A percentile compares a stretch with the other conserved stretches of the same genome.
Evolutionary conservation across 768 basidiomycete genomes (phyloP).

Genomic region (Boletus coccyginus): DNA sequence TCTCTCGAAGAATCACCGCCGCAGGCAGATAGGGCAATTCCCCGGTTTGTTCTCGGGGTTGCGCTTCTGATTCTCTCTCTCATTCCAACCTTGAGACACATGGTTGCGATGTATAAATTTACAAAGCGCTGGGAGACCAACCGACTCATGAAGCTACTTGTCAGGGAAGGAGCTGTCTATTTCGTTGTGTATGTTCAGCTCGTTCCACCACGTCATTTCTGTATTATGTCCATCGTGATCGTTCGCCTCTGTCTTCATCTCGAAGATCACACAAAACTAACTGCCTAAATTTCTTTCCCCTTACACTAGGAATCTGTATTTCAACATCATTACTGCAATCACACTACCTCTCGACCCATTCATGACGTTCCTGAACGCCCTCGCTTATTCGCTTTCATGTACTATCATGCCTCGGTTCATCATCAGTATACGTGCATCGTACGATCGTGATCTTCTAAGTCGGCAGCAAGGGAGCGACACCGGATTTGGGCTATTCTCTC

Average conservation of each 20-base stretch:
- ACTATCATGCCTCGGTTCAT: slow-evolving; percentile 12
- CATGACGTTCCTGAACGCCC: not conserved
- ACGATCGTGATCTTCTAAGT: not conserved
- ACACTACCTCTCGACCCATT: not conserved
- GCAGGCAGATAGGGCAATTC: not conserved
- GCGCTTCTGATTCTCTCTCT: not conserved
- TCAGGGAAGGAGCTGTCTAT: slow-evolving; percentile 7
- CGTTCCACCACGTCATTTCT: not conserved
- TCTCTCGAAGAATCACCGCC: not conserved
- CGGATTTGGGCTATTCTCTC: slow-evolving; percentile 2
- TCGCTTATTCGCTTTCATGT: not conserved
- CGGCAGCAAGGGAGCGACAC: slow-evolving; percentile 2
- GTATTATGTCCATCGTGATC: too few species aligned
- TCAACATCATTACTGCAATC: not conserved
- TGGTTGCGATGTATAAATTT: not conserved
- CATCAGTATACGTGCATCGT: slow-evolving; percentile 6
- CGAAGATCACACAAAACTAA: not conserved
- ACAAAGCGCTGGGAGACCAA: slow-evolving; percentile 6
- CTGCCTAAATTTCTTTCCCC: too few species aligned
- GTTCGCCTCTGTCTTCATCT: not conserved
- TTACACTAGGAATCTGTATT: not conserved
- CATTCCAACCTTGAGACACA: not conserved
- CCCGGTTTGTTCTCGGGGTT: slow-evolving; percentile 1
- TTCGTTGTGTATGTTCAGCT: slow-evolving; percentile 5
- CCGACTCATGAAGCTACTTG: not conserved